Evolutionary conservation across 164 flowering plant species (phyloP), one percentile per base, ranked within the genome.

Genomic region (Dillenia suffruticosa): DNA sequence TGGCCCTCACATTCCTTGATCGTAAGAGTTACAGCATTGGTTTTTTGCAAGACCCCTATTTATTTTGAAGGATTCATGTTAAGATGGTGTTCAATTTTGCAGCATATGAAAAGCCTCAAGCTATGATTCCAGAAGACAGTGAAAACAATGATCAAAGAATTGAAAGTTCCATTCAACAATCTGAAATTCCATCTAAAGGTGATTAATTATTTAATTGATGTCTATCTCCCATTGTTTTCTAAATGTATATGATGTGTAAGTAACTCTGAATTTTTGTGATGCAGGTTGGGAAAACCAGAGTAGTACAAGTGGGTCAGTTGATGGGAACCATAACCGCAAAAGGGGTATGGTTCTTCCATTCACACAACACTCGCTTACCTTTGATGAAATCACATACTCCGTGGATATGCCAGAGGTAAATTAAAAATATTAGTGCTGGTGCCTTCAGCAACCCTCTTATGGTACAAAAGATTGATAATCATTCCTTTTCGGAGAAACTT

Each of bases 271-370:
- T 7, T 26, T 12, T 15, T 53, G 22, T 15, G 17, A 22, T 61
- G 64, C 60, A 60, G 64, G 24, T 17, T 12, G 55, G 9, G 13
- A 12, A n/a, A 59, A 67, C 40, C 64, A 60, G 40, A 59, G 55
- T 47, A 63, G 48, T 13, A 61, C 57, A 12, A 45, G 58, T 5
- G 40, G 40, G 6, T 22, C 63, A 9, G 54, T 9, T 12, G 58
- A 55, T 17, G 62, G 58, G 49, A 70, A 43, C 26, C 61, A 46
- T 17, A 68, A 56, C n/a, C 65, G 49, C 64, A 80, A 80, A 49
- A 72, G 63, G 56, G 91, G 88, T 70, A 86, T 88, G 89, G 76
- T 82, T 67, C 87, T 89, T 61, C 92, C 92, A 55, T 86, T 89
- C 65, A 59, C 77, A 53, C 92, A 81, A 10, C 81, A 73, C 57